phyloP scores from a whole-genome alignment of 495 filamentous ascomycete species.

The Elasticomyces elasticus region DNA sequence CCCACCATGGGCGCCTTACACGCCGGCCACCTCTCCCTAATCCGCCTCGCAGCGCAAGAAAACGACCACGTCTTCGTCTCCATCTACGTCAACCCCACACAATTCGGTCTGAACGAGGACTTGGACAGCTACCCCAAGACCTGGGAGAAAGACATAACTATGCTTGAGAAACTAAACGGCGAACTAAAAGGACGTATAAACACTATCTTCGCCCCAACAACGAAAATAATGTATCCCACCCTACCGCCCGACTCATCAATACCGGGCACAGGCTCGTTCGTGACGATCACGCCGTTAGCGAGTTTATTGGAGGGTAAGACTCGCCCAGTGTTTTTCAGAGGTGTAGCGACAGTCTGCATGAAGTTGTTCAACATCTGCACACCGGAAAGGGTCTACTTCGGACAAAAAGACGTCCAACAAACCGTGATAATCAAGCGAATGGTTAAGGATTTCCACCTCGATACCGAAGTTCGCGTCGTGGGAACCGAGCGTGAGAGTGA shows the following conservation, averaged over 20 bases:
- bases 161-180: conserved; percentile 62
- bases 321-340: conserved; percentile 91
- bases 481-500: conserved; percentile 66
- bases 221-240: conserved; percentile 75
- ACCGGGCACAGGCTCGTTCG: conserved; percentile 62
- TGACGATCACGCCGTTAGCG: conserved; percentile 79
- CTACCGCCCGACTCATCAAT: conserved; percentile 71
- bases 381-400: conserved; percentile 87
- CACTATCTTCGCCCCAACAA: conserved; percentile 77
- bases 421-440: conserved; percentile 79
- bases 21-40: conserved; percentile 76
- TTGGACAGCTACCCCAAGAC: conserved; percentile 82
- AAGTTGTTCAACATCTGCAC: conserved; percentile 90
- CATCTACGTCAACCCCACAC: conserved; percentile 92
- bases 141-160: conserved; percentile 63
- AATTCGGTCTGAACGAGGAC: conserved; percentile 88
- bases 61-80: conserved; percentile 78
- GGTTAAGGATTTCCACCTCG: conserved; percentile 80
- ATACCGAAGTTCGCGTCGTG: conserved; percentile 62
- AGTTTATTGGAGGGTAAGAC: conserved; percentile 72
- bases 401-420: conserved; percentile 97
- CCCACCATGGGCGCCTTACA: conserved; percentile 97
- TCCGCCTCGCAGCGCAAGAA: conserved; percentile 74
- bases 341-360: conserved; percentile 93
- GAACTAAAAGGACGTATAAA: conserved; percentile 54